Conservation (phyloP, 192 early-diverging fungal species). For the Jimgerdemannia lactiflua region DNA sequence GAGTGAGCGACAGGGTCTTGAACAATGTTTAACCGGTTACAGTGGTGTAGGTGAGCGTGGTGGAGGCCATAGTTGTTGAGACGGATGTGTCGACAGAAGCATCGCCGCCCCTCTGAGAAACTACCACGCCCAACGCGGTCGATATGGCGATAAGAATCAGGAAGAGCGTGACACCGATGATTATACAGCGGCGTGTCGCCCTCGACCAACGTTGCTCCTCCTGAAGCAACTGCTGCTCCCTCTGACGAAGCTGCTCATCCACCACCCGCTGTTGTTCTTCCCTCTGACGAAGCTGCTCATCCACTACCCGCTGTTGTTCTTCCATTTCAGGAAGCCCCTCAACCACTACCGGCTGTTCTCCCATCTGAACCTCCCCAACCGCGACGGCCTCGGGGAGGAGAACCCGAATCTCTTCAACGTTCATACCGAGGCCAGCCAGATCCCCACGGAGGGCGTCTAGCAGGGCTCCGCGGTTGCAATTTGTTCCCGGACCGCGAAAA, state of each 20-base stretch:
- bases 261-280: neutral
- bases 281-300: neutral
- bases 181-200: neutral
- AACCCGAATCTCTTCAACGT: neutral
- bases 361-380: neutral
- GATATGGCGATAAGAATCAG: neutral
- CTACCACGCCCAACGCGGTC: neutral
- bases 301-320: neutral
- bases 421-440: neutral
- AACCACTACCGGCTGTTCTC: neutral
- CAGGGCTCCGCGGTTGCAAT: neutral
- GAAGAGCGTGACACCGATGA: neutral
- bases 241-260: neutral
- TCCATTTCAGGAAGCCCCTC: neutral
- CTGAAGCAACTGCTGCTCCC: neutral
- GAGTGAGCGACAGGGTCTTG: too few relatives aligned
- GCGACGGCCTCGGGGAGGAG: neutral
- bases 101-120: neutral
- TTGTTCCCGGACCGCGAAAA: neutral
- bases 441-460: neutral
- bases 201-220: neutral
- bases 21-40: neutral
- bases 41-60: neutral
- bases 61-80: neutral
- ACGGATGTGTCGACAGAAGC: neutral